These are phyloP conservation scores for Neckera pumila DNA, from an alignment of 225 moss, liverwort and hornwort genomes.

Conservation along the genomic window DNA sequence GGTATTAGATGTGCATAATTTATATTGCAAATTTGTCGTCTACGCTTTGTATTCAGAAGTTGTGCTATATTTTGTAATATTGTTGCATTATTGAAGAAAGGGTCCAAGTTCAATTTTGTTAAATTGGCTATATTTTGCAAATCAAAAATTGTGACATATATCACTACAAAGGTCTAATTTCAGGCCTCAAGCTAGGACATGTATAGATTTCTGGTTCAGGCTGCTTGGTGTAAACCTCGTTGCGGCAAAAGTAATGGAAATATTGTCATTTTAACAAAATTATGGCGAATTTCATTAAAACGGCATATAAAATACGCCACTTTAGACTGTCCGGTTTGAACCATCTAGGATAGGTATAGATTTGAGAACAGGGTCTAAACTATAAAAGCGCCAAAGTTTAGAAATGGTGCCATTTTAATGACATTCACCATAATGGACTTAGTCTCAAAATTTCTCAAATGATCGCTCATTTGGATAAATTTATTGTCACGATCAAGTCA, in stretches of 20 bases:
- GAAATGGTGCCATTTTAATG: too few relatives aligned
- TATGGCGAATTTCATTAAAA: too few relatives aligned
- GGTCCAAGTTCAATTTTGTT: neutral
- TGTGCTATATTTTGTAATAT: neutral
- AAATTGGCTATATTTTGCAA: neutral
- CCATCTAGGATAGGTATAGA: too few relatives aligned
- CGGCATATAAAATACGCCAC: too few relatives aligned
- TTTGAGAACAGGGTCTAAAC: too few relatives aligned
- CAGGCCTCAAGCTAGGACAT: accelerated
- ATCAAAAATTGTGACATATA: neutral
- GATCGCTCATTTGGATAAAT: neutral
- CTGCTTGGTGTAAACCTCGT: neutral
- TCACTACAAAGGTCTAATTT: neutral
- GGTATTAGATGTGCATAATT: neutral
- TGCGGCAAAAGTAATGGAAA: neutral
- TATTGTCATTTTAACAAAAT: neutral
- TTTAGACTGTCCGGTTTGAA: too few relatives aligned
- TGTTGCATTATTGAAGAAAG: neutral
- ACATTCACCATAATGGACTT: too few relatives aligned
- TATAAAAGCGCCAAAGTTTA: too few relatives aligned
- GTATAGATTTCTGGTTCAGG: neutral
- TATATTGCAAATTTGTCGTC: accelerated
- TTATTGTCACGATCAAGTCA: neutral
- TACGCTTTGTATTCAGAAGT: neutral
- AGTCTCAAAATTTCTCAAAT: neutral